Evolutionary conservation across 768 basidiomycete species (phyloP).

Genomic region (Imleria badia): DNA sequence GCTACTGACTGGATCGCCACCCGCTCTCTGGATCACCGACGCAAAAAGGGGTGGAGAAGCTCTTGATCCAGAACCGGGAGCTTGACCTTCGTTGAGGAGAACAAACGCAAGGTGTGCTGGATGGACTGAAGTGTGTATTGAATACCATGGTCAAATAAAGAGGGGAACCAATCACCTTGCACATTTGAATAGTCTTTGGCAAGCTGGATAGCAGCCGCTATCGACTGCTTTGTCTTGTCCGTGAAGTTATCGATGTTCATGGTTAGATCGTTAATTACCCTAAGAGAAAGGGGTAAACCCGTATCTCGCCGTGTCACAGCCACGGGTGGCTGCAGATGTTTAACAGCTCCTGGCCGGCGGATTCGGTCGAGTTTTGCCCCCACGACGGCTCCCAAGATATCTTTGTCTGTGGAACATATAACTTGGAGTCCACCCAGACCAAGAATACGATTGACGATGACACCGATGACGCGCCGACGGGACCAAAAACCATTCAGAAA

Average conservation of each 20-base stretch:
- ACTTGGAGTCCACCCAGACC: slow-evolving; percentile 48
- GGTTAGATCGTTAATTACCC: background rate
- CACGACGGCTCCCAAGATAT: slow-evolving; percentile 55
- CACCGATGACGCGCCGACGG: background rate
- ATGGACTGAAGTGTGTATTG: slow-evolving; percentile 47
- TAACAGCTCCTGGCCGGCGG: slow-evolving; percentile 83
- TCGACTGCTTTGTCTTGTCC: slow-evolving; percentile 72
- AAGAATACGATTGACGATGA: background rate
- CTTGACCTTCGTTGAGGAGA: slow-evolving; percentile 68
- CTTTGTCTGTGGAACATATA: slow-evolving; percentile 91
- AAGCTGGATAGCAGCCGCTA: slow-evolving; percentile 72
- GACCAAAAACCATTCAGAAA: slow-evolving; percentile 30
- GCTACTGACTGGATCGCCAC: slow-evolving; percentile 73
- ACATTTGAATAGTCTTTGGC: slow-evolving; percentile 84
- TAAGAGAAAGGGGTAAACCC: background rate
- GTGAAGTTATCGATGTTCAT: slow-evolving; percentile 73
- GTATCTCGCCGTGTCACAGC: slow-evolving; percentile 10
- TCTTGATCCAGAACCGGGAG: slow-evolving; percentile 32
- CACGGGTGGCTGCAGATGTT: slow-evolving; percentile 17
- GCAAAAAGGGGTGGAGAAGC: slow-evolving; percentile 61
- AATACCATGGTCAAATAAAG: background rate
- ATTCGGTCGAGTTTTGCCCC: slow-evolving; percentile 91
- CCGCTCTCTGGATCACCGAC: slow-evolving; percentile 77
- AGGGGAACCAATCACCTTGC: slow-evolving; percentile 51
- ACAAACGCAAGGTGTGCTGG: slow-evolving; percentile 83